Percentiles rank a stretch among this genome's conserved stretches.
Evolutionary conservation across 495 filamentous ascomycete genomes (phyloP).

Genomic region (Oleoguttula mirabilis): DNA sequence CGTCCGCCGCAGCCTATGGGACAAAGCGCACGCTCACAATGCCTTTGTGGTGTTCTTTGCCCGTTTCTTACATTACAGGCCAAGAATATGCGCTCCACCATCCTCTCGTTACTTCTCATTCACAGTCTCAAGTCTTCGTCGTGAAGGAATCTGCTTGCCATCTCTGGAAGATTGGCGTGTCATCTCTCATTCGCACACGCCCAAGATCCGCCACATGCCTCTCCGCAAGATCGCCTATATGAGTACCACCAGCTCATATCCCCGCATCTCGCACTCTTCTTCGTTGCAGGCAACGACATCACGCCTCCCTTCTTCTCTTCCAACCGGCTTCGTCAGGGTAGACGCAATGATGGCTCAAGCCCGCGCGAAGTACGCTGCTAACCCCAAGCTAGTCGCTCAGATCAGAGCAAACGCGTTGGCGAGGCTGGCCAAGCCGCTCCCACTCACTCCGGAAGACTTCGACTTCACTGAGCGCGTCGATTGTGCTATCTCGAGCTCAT

Average conservation of each 20-base stretch:
- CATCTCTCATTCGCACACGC: background rate
- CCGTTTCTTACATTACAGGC: too few species aligned
- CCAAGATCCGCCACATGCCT: background rate
- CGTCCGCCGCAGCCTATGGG: too few species aligned
- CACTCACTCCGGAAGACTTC: background rate
- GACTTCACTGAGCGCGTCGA: conserved; percentile 3
- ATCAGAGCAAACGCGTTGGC: background rate
- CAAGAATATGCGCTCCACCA: too few species aligned
- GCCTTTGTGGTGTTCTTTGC: too few species aligned
- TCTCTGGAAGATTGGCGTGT: background rate
- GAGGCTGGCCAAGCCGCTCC: background rate
- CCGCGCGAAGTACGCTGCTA: conserved; percentile 1
- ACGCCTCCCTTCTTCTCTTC: background rate
- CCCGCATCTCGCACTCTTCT: background rate
- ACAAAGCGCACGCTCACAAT: too few species aligned
- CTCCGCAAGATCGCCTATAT: background rate
- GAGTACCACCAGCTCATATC: background rate
- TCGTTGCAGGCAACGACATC: background rate
- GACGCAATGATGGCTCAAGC: conserved; percentile 3
- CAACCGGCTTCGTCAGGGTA: background rate
- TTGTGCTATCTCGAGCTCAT: background rate
- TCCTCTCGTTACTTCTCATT: too few species aligned
- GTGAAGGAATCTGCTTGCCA: background rate
- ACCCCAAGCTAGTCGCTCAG: background rate
- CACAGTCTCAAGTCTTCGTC: background rate